Evolutionary conservation across 2,329 filamentous ascomycete species (phyloP).

Genomic region (Gyromitra esculenta): DNA sequence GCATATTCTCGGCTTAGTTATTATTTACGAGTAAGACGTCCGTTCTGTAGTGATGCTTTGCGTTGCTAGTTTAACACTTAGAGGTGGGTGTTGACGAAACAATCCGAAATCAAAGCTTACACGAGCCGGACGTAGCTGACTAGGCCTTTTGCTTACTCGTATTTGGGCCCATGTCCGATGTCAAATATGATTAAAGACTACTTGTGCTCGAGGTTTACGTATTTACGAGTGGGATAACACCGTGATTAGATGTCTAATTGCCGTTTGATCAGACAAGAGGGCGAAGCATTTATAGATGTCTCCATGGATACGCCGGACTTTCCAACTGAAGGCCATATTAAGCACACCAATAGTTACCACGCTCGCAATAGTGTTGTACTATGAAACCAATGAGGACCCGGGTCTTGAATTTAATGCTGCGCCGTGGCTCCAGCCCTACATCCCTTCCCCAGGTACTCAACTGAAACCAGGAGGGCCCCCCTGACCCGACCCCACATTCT

Average conservation of each 20-base stretch:
- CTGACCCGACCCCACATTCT: conserved; percentile 41
- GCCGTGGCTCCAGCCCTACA: conserved; percentile 33
- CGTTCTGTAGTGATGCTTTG: not conserved
- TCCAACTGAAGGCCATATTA: not conserved
- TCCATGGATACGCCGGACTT: not conserved
- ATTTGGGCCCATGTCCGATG: conserved; percentile 4
- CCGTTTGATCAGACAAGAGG: conserved; percentile 13
- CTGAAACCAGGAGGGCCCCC: conserved; percentile 24
- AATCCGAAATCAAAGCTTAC: not conserved
- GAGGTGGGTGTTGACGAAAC: conserved; percentile 20
- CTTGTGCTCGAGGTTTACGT: not conserved
- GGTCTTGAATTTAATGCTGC: conserved; percentile 12
- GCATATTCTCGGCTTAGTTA: conserved; percentile 12
- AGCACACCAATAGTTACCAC: conserved; percentile 19
- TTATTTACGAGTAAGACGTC: conserved; percentile 18
- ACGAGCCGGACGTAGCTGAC: not conserved
- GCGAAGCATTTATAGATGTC: not conserved
- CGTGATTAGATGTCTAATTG: conserved; percentile 22
- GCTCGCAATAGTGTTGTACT: not conserved
- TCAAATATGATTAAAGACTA: not conserved
- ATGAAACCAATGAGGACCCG: conserved; percentile 11
- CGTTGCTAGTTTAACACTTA: conserved; percentile 25
- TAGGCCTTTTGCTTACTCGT: conserved; percentile 14
- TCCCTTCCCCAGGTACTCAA: conserved; percentile 41
- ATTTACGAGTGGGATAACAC: conserved; percentile 16